Base-by-base conservation (phyloP, 2,329 filamentous ascomycete species). In the Triangularia verruculosa region DNA sequence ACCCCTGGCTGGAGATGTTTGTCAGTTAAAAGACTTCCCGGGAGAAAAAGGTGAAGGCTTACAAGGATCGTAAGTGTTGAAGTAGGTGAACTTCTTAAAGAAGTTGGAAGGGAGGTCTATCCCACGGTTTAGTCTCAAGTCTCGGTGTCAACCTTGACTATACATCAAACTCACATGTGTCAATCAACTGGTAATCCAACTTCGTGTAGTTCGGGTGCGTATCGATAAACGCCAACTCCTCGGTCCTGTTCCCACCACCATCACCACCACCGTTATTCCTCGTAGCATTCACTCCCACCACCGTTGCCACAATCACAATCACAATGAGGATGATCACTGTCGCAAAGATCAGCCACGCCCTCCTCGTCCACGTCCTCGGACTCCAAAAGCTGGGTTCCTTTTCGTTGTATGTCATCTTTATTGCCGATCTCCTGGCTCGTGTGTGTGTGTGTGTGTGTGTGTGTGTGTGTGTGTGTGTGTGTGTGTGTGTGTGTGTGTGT, bases 61-160 rank as follows among this genome's bases (percentile, higher is more conserved):
- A 47, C 39, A 47, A 20, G n/a, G 39, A 61, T 85, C 83, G 57
- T 77, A 82, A 64, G 77, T 80, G 15, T 73, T 76, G 64, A 78
- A 83, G 68, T 85, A 86, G 68, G 83, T 71, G 69, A 85, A 85
- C 34, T 83, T 78, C 68, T 85, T 81, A 70, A 85, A 85, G 70
- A 86, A 86, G 13, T 67, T 71, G 47, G 78, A 74, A 58, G 82
- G 81, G 17, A 77, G 22, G 15, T 47, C 39, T 47, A 47, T 47
- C 17, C 39, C n/a, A 9, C 4, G 1, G 34, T 13, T 39, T 13
- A 78, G 68, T 84, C 82, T 84, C 20, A n/a, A 1, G n/a, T 8
- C 32, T 9, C 24, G 24, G 25, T 20, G 17, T 59, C 47, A 57
- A 28, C 5, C 12, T 2, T 6, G 13, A 2, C 15, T 5, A 39